phyloP scores from a whole-genome alignment of 495 filamentous ascomycete genomes.

The Aspergillus sclerotiicarbonarius region DNA sequence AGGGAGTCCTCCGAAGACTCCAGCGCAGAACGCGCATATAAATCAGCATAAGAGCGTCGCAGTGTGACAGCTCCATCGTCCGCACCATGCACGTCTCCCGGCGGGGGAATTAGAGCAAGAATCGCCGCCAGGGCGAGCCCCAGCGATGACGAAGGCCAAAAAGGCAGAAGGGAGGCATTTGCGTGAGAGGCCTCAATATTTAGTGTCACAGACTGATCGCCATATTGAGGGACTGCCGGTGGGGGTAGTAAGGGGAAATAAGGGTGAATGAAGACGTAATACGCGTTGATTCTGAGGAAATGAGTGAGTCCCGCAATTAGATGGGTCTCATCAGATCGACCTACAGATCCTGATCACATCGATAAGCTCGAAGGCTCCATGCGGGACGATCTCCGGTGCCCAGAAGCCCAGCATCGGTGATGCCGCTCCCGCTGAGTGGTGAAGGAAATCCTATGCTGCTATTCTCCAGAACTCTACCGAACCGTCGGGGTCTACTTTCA shows the following conservation, averaged over 20 bases:
- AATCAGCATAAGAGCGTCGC: conserved; percentile 47
- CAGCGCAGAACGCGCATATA: conserved; percentile 47
- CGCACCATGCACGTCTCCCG: conserved; percentile 32
- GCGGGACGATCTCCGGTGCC: neutral
- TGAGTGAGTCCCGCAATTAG: conserved; percentile 14
- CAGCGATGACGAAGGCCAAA: conserved; percentile 44
- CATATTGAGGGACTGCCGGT: conserved; percentile 27
- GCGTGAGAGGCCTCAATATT: conserved; percentile 18
- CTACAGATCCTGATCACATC: conserved; percentile 29
- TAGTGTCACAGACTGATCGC: conserved; percentile 33
- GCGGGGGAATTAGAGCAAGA: conserved; percentile 46
- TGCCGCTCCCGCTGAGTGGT: neutral
- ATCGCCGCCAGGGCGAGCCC: conserved; percentile 49
- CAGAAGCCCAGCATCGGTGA: neutral
- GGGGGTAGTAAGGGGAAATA: conserved; percentile 53
- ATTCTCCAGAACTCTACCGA: neutral
- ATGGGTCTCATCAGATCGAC: neutral
- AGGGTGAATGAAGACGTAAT: conserved; percentile 55
- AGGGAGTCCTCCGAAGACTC: conserved; percentile 45
- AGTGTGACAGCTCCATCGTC: conserved; percentile 30
- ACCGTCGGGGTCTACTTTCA: neutral
- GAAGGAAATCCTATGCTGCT: neutral
- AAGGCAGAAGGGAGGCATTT: conserved; percentile 20
- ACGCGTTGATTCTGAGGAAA: conserved; percentile 42
- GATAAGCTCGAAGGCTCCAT: conserved; percentile 19